phyloP scores from a whole-genome alignment of 345 rosid species.

The Gossypium longicalyx region DNA sequence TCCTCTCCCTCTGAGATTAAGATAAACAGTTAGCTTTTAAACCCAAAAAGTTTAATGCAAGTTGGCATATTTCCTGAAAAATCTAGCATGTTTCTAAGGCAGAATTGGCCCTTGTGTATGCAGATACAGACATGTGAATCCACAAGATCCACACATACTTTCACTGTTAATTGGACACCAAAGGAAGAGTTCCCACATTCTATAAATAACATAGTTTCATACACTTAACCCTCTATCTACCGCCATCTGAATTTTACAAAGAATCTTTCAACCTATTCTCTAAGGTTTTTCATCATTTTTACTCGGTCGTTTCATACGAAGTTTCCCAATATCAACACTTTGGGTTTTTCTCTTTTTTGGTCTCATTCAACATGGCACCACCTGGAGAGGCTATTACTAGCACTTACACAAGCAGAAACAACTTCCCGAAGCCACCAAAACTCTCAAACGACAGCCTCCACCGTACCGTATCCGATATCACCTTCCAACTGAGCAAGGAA shows the following conservation, averaged over 20 bases:
- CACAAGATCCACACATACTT: slow-evolving; percentile 33
- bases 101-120: slow-evolving; percentile 9
- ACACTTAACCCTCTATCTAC: not conserved
- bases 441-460: slow-evolving; percentile 51
- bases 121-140: slow-evolving; percentile 29
- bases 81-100: slow-evolving; percentile 30
- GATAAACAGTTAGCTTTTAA: not conserved
- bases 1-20: not conserved
- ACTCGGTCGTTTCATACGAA: not conserved
- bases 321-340: not conserved
- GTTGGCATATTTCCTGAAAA: slow-evolving; percentile 21
- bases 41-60: not conserved
- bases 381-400: slow-evolving; percentile 43
- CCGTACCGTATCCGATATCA: slow-evolving; percentile 60
- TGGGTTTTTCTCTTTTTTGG: not conserved
- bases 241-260: not conserved
- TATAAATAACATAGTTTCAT: slow-evolving; percentile 26
- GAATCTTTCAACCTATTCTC: not conserved
- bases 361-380: slow-evolving; percentile 47
- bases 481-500: slow-evolving; percentile 44
- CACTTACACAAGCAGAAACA: slow-evolving; percentile 27
- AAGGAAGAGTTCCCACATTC: not conserved
- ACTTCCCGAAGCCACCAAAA: slow-evolving; percentile 54
- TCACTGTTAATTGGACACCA: slow-evolving; percentile 3
- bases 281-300: not conserved